Conservation (phyloP, 768 basidiomycete genomes). For the Inosperma sp. region DNA sequence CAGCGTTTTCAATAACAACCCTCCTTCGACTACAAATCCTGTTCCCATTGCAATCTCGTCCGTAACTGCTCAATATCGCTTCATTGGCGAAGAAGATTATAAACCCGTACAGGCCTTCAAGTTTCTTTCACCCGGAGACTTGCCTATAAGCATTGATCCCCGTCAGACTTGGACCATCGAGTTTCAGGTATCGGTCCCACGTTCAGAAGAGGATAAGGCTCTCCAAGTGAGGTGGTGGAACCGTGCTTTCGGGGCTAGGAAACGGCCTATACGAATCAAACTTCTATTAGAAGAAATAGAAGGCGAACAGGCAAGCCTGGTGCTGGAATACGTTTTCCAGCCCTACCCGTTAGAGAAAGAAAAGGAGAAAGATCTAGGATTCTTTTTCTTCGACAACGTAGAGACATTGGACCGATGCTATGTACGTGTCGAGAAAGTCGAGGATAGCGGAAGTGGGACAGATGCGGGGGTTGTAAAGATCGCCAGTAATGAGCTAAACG, state of each 20-base stretch:
- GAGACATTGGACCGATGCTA: conserved; percentile 21
- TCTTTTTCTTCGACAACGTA: conserved; percentile 35
- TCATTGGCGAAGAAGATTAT: conserved; percentile 34
- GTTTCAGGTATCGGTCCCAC: conserved; percentile 30
- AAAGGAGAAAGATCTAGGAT: conserved; percentile 26
- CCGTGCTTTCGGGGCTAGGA: conserved; percentile 30
- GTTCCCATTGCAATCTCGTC: conserved; percentile 34
- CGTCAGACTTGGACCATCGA: conserved; percentile 31
- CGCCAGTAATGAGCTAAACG: conserved; percentile 20
- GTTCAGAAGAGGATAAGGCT: conserved; percentile 32
- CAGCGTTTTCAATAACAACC: conserved; percentile 37
- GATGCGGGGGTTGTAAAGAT: conserved; percentile 19
- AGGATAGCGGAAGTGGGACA: conserved; percentile 3
- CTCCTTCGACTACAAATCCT: conserved; percentile 23
- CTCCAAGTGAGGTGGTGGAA: conserved; percentile 31
- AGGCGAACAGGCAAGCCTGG: conserved; percentile 36
- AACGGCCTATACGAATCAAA: conserved; percentile 36
- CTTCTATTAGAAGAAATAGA: conserved; percentile 26
- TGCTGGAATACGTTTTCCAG: conserved; percentile 36
- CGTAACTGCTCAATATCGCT: conserved; percentile 31
- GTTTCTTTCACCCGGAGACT: conserved; percentile 15
- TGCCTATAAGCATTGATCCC: conserved; percentile 36
- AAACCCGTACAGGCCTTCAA: conserved; percentile 27
- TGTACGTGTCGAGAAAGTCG: conserved; percentile 23
- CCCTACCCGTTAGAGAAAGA: conserved; percentile 26